Evolutionary conservation across 352 stramenopile species (phyloP).

Genomic region (Phytophthora crassamura): DNA sequence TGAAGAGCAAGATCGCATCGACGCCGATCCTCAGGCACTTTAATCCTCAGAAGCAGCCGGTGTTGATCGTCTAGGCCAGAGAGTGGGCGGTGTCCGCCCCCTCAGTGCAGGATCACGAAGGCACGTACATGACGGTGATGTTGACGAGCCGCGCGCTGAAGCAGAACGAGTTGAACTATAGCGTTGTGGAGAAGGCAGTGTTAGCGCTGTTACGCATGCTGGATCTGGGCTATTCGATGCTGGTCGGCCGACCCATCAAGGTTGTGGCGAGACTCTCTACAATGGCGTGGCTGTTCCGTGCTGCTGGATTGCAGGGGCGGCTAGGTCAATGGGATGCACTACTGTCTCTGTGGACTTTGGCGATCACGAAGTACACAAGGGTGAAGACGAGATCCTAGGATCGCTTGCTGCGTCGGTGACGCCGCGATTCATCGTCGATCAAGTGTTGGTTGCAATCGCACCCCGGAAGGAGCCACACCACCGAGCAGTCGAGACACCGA

Average conservation of each 20-base stretch:
- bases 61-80: conserved; percentile 22
- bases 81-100: conserved; percentile 18
- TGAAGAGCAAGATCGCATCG: conserved; percentile 15
- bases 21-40: conserved; percentile 22
- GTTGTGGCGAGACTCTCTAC: not conserved
- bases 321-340: conserved; percentile 1
- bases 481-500: not conserved
- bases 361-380: conserved; percentile 10
- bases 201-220: conserved; percentile 1
- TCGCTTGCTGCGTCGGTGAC: conserved; percentile 8
- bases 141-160: conserved; percentile 16
- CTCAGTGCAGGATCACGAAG: conserved; percentile 17
- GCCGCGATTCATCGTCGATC: not conserved
- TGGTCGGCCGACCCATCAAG: not conserved
- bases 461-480: not conserved
- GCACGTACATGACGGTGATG: not conserved
- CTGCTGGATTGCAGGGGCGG: not conserved
- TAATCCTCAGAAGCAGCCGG: not conserved
- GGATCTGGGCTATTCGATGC: conserved; percentile 1
- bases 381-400: conserved; percentile 19
- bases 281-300: conserved; percentile 4
- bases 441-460: not conserved
- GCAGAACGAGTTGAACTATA: conserved; percentile 16
- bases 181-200: not conserved
- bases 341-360: not conserved